Evolutionary conservation across 768 basidiomycete genomes (phyloP).

Genomic region (Tephrocybe sp.): DNA sequence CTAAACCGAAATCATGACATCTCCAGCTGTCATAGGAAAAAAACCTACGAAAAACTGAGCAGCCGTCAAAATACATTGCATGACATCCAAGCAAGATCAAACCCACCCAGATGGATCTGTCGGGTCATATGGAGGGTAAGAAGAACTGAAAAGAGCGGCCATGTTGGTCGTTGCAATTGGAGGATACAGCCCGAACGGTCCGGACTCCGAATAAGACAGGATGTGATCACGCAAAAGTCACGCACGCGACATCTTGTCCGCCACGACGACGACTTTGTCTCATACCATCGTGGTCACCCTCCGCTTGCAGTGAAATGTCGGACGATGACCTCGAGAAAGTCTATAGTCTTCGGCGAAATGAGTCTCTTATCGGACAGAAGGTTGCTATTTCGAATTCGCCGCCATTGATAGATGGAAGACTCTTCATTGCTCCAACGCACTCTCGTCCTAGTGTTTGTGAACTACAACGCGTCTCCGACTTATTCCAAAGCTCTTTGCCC

Average conservation of each 20-base stretch:
- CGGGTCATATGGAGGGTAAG: slow-evolving; percentile 73
- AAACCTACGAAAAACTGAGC: slow-evolving; percentile 61
- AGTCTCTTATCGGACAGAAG: too few relatives aligned
- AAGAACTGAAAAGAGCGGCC: slow-evolving; percentile 39
- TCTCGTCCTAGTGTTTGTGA: background rate
- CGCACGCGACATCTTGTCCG: slow-evolving; percentile 1
- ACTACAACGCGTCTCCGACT: slow-evolving; percentile 12
- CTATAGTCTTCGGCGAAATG: too few relatives aligned
- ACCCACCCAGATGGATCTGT: slow-evolving; percentile 62
- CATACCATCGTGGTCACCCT: background rate
- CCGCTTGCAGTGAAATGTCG: background rate
- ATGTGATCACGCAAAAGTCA: slow-evolving; percentile 10
- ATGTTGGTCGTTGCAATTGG: background rate
- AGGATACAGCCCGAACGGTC: too few relatives aligned
- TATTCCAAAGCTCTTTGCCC: slow-evolving; percentile 8
- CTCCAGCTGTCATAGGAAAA: background rate
- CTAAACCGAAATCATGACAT: slow-evolving; percentile 31
- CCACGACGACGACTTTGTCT: background rate
- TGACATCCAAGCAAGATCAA: background rate
- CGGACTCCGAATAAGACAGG: background rate
- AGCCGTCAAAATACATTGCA: background rate
- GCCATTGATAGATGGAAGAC: too few relatives aligned
- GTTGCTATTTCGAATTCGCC: too few relatives aligned
- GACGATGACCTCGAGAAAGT: background rate
- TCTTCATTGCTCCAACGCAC: background rate